These are phyloP conservation scores for Trypanosoma melophagium DNA, from an alignment of 208 protist genomes.

Conservation along the genomic window DNA sequence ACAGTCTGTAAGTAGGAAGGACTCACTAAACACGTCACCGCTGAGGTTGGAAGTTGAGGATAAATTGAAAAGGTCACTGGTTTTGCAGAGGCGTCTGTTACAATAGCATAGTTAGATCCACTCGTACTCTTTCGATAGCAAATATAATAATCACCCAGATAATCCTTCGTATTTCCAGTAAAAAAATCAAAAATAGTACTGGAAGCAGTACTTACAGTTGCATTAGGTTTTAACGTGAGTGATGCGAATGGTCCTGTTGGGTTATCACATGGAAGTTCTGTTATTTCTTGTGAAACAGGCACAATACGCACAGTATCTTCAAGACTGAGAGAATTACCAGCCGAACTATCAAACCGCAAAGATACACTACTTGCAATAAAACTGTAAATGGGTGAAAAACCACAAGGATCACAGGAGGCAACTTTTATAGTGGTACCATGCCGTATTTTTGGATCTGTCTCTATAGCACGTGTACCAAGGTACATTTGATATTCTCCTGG, in stretches of 20 bases:
- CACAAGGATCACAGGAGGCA: conserved; percentile 77
- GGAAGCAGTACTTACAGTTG: conserved; percentile 25
- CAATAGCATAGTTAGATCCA: conserved; percentile 47
- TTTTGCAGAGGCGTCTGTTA: conserved; percentile 36
- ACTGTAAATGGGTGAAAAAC: conserved; percentile 58
- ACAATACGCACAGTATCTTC: conserved; percentile 71
- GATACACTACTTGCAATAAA: conserved; percentile 46
- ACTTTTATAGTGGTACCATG: conserved; percentile 55
- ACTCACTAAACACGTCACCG: conserved; percentile 31
- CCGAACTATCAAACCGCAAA: conserved; percentile 59
- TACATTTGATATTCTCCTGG: conserved; percentile 66
- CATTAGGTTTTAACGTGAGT: conserved; percentile 46
- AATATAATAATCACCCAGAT: conserved; percentile 78
- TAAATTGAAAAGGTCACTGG: conserved; percentile 73
- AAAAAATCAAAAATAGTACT: conserved; percentile 50
- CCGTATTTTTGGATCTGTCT: conserved; percentile 52
- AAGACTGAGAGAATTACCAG: conserved; percentile 34
- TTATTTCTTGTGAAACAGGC: conserved; percentile 45
- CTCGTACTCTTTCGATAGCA: conserved; percentile 54
- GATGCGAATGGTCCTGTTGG: conserved; percentile 56
- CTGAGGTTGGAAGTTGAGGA: conserved; percentile 29
- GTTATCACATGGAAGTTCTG: conserved; percentile 32
- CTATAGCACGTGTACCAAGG: conserved; percentile 39
- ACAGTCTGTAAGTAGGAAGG: conserved; percentile 65
- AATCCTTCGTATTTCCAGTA: conserved; percentile 40